Percentiles rank a stretch among this genome's conserved stretches.
Conservation (phyloP, 2,329 filamentous ascomycete species). For the Dactylellina leptospora region DNA sequence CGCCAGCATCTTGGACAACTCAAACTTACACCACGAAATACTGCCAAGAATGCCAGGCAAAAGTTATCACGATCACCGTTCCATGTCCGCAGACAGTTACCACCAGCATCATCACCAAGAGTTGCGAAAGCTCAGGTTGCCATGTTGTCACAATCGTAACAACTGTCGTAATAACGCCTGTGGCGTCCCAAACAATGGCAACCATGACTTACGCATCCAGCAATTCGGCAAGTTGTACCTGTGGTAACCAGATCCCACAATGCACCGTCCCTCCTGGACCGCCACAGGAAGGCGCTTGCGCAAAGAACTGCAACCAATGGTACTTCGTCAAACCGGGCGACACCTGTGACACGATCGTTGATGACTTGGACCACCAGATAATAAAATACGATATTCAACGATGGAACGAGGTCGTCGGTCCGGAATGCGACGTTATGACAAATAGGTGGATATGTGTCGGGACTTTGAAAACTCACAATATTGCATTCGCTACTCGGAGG, state of each 20-base stretch:
- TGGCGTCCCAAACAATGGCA: conserved; percentile 1
- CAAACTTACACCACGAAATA: background rate
- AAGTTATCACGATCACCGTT: conserved; percentile 4
- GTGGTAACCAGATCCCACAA: conserved; percentile 29
- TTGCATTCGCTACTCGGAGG: background rate
- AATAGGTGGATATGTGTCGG: conserved; percentile 35
- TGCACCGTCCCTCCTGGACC: conserved; percentile 42
- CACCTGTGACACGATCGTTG: conserved; percentile 13
- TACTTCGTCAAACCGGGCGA: conserved; percentile 27
- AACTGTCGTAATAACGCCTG: conserved; percentile 2
- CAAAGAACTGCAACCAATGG: conserved; percentile 42
- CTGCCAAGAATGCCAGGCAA: conserved; percentile 1
- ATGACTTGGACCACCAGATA: background rate
- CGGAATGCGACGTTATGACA: background rate
- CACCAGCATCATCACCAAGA: conserved; percentile 2
- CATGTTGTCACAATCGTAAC: background rate
- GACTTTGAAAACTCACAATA: background rate
- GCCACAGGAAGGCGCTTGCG: background rate
- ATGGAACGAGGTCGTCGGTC: conserved; percentile 17
- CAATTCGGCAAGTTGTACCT: conserved; percentile 20
- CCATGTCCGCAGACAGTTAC: conserved; percentile 16
- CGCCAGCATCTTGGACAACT: conserved; percentile 4
- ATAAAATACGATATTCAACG: background rate
- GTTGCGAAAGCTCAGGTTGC: background rate
- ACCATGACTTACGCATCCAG: conserved; percentile 15